A percentile compares a stretch with the other conserved stretches of the same genome.
Conservation (phyloP, 2,329 filamentous ascomycete species). For the Phialocephala subalpina region DNA sequence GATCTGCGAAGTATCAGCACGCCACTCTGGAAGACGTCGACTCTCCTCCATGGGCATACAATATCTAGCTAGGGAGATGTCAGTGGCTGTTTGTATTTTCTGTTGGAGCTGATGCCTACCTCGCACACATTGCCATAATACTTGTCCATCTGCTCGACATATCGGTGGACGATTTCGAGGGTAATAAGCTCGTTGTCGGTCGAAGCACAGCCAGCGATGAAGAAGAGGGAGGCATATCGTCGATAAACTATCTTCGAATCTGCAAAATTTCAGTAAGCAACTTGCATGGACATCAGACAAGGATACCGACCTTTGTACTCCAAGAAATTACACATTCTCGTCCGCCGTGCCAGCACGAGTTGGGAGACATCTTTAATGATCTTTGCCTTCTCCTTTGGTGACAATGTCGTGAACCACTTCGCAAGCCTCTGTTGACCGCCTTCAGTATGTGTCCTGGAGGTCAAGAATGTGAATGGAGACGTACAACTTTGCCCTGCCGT, state of each 20-base stretch:
- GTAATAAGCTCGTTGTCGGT: constrained; percentile 98
- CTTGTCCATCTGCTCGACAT: constrained; percentile 99
- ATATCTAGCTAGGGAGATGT: constrained; percentile 37
- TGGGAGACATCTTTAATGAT: constrained; percentile 99
- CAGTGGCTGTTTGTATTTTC: constrained; percentile 14
- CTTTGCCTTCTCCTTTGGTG: constrained; percentile 98
- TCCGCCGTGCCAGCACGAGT: constrained; percentile 92
- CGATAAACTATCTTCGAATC: constrained; percentile 99
- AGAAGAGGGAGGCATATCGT: constrained; percentile 98
- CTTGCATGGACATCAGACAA: background rate
- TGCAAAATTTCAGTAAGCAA: constrained; percentile 49
- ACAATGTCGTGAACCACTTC: constrained; percentile 99
- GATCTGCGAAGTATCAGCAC: constrained; percentile 58
- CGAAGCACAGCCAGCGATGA: constrained; percentile 97
- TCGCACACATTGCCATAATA: constrained; percentile 99
- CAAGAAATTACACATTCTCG: constrained; percentile 99
- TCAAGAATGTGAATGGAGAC: constrained; percentile 48
- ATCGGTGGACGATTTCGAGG: constrained; percentile 97
- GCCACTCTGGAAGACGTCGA: background rate
- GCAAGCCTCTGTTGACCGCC: constrained; percentile 78
- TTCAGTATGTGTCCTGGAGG: constrained; percentile 26
- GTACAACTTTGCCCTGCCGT: constrained; percentile 98
- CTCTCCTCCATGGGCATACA: constrained; percentile 26
- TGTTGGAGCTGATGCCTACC: constrained; percentile 52
- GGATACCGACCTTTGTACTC: constrained; percentile 87